Conservation (phyloP, 495 filamentous ascomycete species). For the Aspergillus affinis region DNA sequence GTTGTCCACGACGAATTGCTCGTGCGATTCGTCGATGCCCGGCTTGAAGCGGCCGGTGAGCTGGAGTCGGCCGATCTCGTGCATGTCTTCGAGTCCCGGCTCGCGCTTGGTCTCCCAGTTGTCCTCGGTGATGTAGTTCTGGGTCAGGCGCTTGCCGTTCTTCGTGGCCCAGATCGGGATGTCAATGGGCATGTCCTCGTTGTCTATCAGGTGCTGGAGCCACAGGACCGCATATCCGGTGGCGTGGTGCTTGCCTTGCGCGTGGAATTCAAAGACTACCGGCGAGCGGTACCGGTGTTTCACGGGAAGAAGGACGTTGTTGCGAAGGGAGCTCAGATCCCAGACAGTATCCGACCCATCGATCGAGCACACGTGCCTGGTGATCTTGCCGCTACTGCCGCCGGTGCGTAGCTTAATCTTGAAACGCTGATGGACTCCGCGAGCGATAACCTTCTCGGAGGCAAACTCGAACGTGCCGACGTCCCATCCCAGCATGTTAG, state of each 20-base stretch:
- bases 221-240: conserved; percentile 79
- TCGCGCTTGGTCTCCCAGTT: conserved; percentile 59
- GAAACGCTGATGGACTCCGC: conserved; percentile 54
- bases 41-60: conserved; percentile 83
- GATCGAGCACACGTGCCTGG: conserved; percentile 52
- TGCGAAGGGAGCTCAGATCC: conserved; percentile 59
- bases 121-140: conserved; percentile 84
- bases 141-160: conserved; percentile 68
- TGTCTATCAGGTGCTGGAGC: conserved; percentile 81
- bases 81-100: conserved; percentile 66
- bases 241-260: conserved; percentile 61
- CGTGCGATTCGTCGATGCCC: conserved; percentile 86
- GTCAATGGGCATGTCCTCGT: conserved; percentile 70
- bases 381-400: conserved; percentile 72
- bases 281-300: conserved; percentile 87
- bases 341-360: conserved; percentile 65
- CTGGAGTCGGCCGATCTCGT: conserved; percentile 75
- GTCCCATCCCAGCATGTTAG: conserved; percentile 83
- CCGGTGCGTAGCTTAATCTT: conserved; percentile 81
- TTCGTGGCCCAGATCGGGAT: conserved; percentile 85
- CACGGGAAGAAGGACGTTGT: conserved; percentile 75
- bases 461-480: conserved; percentile 90
- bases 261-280: conserved; percentile 82
- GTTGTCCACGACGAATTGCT: conserved; percentile 80
- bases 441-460: conserved; percentile 61